Base-by-base conservation (phyloP, 352 stramenopile species). In the Elongisporangium anandrum region DNA sequence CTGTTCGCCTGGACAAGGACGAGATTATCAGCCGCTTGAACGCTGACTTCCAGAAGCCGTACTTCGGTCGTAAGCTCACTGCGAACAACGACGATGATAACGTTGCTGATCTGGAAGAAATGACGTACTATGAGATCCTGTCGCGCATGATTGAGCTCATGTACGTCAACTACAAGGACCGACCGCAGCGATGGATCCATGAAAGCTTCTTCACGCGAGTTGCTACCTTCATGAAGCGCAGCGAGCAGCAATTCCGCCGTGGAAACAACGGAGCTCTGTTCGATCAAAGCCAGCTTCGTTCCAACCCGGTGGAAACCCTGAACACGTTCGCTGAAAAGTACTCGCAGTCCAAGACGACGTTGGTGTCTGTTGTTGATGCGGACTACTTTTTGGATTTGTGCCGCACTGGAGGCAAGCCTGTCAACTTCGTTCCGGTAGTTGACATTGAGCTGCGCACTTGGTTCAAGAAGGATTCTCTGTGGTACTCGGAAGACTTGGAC, bases 401-500 rank as follows among this genome's bases (percentile, higher is more conserved):
- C 68, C 85, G 84, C 20, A 79, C 76, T 13, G 79, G 84, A 49
- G 87, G 87, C 22, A 96, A 96, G 64, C 87, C 88, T 0, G 88
- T 96, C 38, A 94, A 92, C 63, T 96, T 96, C 49, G 71, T 96
- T 20, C 84, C 88, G 38, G 72, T 77, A 6, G 84, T 96, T 20
- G 85, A 96, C 77, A 73, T 67, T 22, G 88, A 96, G 38, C 75
- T 96, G 52, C 78, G 79, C 58, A 90, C 75, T 8, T 96, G 84
- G 85, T 93, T 96, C 66, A 96, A 93, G 75, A 96, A 94, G 67
- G 88, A 96, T 60, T 95, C 85, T 50, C 63, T 96, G 17, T 96
- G 88, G 88, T 96, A 93, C 74, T 95, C 85, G 45, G 87, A 96
- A 61, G 85, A 95, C 41, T 63, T 96, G 59, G 87, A 95, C 29